Conservation (phyloP, 805 yeast genomes). For the Metschnikowia gelsemii region DNA sequence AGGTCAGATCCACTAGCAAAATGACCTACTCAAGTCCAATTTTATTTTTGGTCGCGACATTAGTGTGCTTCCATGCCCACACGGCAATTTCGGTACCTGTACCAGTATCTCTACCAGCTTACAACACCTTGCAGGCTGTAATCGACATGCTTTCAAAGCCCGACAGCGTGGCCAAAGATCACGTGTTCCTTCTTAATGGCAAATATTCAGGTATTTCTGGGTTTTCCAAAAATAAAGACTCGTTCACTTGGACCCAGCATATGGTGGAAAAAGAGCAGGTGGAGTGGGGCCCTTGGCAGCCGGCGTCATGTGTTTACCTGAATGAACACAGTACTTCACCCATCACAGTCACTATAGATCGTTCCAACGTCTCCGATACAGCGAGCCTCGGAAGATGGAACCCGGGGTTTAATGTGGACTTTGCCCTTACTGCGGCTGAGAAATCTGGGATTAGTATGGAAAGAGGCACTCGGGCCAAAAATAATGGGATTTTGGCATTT, state of each 20-base stretch:
- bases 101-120: no score
- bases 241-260: not conserved
- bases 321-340: slow-evolving; percentile 1
- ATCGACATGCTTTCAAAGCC: no score
- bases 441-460: not conserved
- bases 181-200: not conserved
- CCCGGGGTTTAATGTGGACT: not conserved
- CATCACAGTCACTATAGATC: slow-evolving; percentile 1
- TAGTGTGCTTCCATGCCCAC: no score
- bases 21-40: no score
- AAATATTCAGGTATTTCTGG: not conserved
- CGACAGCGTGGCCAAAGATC: no score
- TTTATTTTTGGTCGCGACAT: no score
- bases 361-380: not conserved
- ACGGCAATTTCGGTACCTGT: no score
- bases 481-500: not conserved
- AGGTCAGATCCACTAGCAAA: no score
- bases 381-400: not conserved
- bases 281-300: not conserved
- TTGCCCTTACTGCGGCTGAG: not conserved
- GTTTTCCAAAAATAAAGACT: not conserved
- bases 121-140: no score
- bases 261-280: not conserved
- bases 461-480: no score
- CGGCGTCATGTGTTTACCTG: slow-evolving; percentile 3